Evolutionary conservation across 2,329 filamentous ascomycete species (phyloP), one percentile per base, ranked within the genome.

Genomic region (Colletotrichum zoysiae): DNA sequence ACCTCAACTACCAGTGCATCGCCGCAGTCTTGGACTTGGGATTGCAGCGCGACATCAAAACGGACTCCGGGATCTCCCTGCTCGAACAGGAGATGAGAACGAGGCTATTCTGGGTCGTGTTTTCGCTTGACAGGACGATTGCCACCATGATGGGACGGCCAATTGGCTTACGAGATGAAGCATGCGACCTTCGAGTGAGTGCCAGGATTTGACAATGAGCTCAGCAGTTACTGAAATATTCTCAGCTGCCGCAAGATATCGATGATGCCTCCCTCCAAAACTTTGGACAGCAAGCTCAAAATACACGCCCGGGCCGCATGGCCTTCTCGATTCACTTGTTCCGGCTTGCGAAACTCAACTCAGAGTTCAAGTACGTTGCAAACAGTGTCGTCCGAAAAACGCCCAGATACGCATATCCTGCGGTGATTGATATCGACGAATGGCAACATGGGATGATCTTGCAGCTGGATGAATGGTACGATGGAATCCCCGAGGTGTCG

Each of bases 121-220:
- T 87, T 35, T 84, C 81, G 0, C 79, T 89, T 5, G 87, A 89
- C 67, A 81, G 87, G 18, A 83, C 82, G 0, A 80, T 89, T 44
- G 84, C 84, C 3, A 89, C 86, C 0, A 88, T 87, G 78, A 86
- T 89, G 85, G 87, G 87, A 0, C 81, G 87, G 1, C 87, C 87
- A 0, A 86, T 89, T 62, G 86, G 86, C 0, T 75, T 89, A 2
- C 79, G 87, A 57, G 87, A 89, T 57, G 87, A 89, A 73, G 86
- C 85, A 0, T 87, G 86, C 51, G 86, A 88, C 20, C 78, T 88
- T 20, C 78, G 86, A 46, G 86, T 87, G 73, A 76, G 80, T 74
- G 3, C 0, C 2, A 26, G 5, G 12, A 6, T 42, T n/a, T 42
- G 18, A 20, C 3, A 23, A 5, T 3, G 12, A 5, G n/a, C 6